Percentiles rank a stretch among this genome's conserved stretches.
phyloP scores from a whole-genome alignment of 2,329 filamentous ascomycete species.

The Colletotrichum truncatum region DNA sequence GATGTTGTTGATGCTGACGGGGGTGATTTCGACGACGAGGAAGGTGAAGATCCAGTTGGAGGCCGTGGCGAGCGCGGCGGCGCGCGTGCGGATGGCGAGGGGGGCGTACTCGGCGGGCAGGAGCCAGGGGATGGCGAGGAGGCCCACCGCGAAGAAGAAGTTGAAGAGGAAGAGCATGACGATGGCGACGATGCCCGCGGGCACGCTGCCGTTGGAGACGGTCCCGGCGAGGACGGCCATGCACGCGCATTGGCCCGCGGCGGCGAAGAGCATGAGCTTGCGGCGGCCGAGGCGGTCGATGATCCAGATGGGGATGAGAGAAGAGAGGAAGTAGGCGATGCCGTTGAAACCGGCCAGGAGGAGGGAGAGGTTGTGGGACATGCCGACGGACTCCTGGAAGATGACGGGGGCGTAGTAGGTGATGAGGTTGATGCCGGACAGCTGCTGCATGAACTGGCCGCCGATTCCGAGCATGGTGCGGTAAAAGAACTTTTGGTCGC shows the following conservation, averaged over 20 bases:
- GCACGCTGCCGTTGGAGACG: conserved; percentile 45
- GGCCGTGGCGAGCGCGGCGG: conserved; percentile 47
- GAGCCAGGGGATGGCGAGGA: conserved; percentile 49
- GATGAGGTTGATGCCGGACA: conserved; percentile 45
- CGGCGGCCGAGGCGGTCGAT: conserved; percentile 59
- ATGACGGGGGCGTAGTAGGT: conserved; percentile 50
- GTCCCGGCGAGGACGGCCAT: conserved; percentile 58
- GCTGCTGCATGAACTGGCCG: conserved; percentile 55
- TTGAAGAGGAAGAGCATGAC: conserved; percentile 55
- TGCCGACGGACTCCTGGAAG: conserved; percentile 53
- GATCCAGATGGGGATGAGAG: conserved; percentile 43
- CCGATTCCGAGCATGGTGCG: conserved; percentile 51
- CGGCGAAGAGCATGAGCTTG: conserved; percentile 65
- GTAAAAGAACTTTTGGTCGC: conserved; percentile 50
- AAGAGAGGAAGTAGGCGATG: conserved; percentile 43
- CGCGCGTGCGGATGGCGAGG: conserved; percentile 47
- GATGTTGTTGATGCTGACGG: conserved; percentile 46
- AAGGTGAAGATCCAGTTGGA: conserved; percentile 48
- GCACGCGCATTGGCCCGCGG: conserved; percentile 46
- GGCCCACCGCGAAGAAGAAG: conserved; percentile 51
- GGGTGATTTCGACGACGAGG: conserved; percentile 49
- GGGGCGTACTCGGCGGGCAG: conserved; percentile 54
- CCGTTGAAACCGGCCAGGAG: conserved; percentile 63
- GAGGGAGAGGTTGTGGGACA: conserved; percentile 54
- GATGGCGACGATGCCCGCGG: conserved; percentile 50